Conservation (phyloP, 2,329 filamentous ascomycete genomes). For the Thermothelomyces thermophilus region DNA sequence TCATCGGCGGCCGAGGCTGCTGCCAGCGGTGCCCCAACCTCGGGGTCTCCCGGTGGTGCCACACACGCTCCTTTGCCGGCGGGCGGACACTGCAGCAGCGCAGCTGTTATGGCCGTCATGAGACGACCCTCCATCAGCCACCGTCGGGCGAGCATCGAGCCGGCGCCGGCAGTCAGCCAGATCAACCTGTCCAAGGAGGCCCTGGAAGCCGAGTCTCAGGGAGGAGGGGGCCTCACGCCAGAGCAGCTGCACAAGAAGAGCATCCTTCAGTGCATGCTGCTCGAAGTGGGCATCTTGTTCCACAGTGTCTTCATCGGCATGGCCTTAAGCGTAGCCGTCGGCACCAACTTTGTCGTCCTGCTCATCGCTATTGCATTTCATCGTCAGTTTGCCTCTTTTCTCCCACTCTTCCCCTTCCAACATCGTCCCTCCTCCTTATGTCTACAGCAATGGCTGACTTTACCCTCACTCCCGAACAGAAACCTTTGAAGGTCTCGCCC, state of each 20-base stretch:
- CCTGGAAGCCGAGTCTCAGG: slow-evolving; percentile 15
- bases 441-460: not conserved
- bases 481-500: slow-evolving; percentile 80
- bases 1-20: not conserved
- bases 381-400: slow-evolving; percentile 34
- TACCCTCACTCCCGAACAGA: slow-evolving; percentile 39
- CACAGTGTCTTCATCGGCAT: slow-evolving; percentile 84
- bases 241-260: slow-evolving; percentile 57
- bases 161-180: not conserved
- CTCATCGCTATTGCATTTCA: slow-evolving; percentile 77
- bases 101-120: slow-evolving; percentile 15
- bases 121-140: slow-evolving; percentile 4
- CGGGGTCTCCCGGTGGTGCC: not conserved
- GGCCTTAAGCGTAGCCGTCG: slow-evolving; percentile 74
- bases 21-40: not conserved
- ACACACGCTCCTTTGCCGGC: not conserved
- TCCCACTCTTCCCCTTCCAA: not conserved
- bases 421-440: no score
- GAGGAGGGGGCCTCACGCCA: slow-evolving; percentile 30
- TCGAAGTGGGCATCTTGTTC: slow-evolving; percentile 79
- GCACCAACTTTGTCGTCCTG: slow-evolving; percentile 73
- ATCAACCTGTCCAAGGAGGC: slow-evolving; percentile 9
- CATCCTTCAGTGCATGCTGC: slow-evolving; percentile 70
- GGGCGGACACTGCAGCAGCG: slow-evolving; percentile 16
- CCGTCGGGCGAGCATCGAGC: slow-evolving; percentile 8